These are phyloP conservation scores for Aspergillus brunneoviolaceus DNA, from an alignment of 2,329 filamentous ascomycete genomes.

Conservation along the genomic window DNA sequence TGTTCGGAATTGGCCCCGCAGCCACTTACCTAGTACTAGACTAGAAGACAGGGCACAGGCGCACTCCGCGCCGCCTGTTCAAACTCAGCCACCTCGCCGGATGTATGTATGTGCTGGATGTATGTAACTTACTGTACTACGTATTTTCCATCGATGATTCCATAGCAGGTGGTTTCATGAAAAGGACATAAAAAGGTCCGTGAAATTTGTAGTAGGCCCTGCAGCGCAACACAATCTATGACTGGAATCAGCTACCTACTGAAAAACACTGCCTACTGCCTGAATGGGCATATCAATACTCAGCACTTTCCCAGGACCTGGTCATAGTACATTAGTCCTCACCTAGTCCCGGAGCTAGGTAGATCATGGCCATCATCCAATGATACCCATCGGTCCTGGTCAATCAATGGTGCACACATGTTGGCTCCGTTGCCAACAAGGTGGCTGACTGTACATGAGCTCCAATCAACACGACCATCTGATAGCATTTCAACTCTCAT, in stretches of 20 bases:
- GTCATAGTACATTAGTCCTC: neutral
- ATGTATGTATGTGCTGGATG: no score
- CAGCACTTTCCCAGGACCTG: neutral
- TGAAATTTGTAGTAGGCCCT: no score
- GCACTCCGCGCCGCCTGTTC: neutral
- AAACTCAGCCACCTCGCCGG: neutral
- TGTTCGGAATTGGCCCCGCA: neutral
- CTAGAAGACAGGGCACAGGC: neutral
- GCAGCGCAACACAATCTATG: neutral
- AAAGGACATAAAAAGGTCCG: no score
- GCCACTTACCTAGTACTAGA: neutral
- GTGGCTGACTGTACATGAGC: constrained; percentile 26
- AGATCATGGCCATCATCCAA: constrained; percentile 11
- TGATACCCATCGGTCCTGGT: constrained; percentile 8
- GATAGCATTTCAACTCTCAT: neutral
- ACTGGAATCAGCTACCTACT: neutral
- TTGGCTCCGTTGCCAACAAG: constrained; percentile 20
- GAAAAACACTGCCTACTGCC: neutral
- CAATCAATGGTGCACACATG: constrained; percentile 22
- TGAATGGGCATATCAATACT: neutral
- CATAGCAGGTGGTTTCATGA: neutral
- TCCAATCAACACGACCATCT: constrained; percentile 14
- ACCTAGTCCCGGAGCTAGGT: neutral
- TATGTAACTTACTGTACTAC: neutral
- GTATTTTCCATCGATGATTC: neutral